Evolutionary conservation across 495 filamentous ascomycete species (phyloP), one percentile per base, ranked within the genome.

Genomic region (Xylaria cubensis): DNA sequence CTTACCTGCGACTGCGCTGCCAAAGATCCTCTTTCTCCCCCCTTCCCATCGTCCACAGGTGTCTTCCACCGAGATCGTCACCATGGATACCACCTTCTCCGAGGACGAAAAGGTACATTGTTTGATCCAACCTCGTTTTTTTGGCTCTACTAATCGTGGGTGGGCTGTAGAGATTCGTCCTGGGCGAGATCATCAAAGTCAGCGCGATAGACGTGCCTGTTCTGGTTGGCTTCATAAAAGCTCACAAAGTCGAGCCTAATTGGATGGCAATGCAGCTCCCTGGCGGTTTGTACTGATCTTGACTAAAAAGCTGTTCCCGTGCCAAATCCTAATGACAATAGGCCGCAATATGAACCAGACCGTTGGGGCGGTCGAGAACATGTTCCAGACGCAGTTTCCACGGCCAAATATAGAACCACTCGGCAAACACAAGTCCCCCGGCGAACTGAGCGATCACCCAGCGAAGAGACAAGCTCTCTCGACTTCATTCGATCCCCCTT

Each of bases 101-200:
- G 82, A 85, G 67, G 78, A 75, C 72, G 84, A 86, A 79, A 86
- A 85, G 84, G 84, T 86, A 82, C 42, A 77, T 75, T 71, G n/a
- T 59, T 9, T 24, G 61, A 72, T 61, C 67, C 42, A 44, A 53
- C 67, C 41, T 56, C n/a, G 63, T 59, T 34, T 61, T 61, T 51
- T 39, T 7, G 36, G 70, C 63, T 67, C 67, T 58, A 71, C 78
- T 82, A 79, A 82, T 72, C 13, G 32, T 44, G 34, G 34, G 64
- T 79, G 50, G 71, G 17, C 69, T 74, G 36, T 72, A 88, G 86
- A 85, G 86, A 77, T 86, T 86, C 77, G 76, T 88, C 73, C 79
- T 88, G 64, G 84, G 82, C 77, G 86, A 88, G 80, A 86, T 84
- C 72, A 82, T 88, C 77, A 88, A 87, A 74, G 80, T 79, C 73